Evolutionary conservation across 2,329 filamentous ascomycete species (phyloP).

Genomic region (Trichophyton rubrum): DNA sequence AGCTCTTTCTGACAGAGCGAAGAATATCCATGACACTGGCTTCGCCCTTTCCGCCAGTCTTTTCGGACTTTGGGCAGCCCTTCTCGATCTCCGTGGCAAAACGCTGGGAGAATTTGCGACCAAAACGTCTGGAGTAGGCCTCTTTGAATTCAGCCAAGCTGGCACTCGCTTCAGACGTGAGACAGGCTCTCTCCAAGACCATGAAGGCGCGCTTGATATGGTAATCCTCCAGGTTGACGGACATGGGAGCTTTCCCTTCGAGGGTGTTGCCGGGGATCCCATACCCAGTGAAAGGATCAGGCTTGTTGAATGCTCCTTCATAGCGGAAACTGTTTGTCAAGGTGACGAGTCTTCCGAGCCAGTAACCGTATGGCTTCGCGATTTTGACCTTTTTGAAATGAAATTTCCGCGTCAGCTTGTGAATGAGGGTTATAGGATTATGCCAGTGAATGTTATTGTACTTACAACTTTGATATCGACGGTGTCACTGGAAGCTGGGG

Average conservation of each 20-base stretch:
- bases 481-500: not conserved
- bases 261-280: conserved; percentile 7
- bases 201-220: conserved; percentile 25
- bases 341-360: conserved; percentile 24
- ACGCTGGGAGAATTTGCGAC: conserved; percentile 15
- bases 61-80: not conserved
- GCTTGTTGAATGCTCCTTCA: conserved; percentile 22
- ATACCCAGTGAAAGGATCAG: conserved; percentile 19
- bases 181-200: conserved; percentile 23
- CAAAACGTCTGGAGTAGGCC: conserved; percentile 17
- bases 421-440: not conserved
- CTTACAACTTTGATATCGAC: not conserved
- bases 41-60: conserved; percentile 6
- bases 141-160: conserved; percentile 23
- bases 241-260: conserved; percentile 8
- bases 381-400: conserved; percentile 14
- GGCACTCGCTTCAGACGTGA: conserved; percentile 23
- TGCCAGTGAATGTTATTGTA: not conserved
- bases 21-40: conserved; percentile 9
- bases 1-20: conserved; percentile 10
- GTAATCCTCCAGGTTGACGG: conserved; percentile 15
- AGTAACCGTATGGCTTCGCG: conserved; percentile 19
- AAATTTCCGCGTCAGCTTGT: not conserved
- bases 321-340: conserved; percentile 22
- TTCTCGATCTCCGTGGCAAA: conserved; percentile 5